These are phyloP conservation scores for Hygrophoropsis aurantiaca DNA, from an alignment of 768 basidiomycete genomes.

Conservation along the genomic window DNA sequence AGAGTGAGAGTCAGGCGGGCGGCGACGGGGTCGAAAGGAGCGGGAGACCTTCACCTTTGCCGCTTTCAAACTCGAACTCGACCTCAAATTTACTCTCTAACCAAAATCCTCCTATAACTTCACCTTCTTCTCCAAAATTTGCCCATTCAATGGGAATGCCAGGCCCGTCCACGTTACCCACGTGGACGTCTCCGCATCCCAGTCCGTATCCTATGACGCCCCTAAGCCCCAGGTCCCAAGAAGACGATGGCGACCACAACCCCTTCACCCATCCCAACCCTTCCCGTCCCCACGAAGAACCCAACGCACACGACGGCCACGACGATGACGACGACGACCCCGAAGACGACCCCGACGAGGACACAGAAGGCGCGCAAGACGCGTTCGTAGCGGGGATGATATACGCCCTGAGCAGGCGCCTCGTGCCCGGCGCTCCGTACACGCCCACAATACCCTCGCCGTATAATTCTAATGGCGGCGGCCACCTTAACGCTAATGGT, in stretches of 20 bases:
- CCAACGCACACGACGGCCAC: background rate
- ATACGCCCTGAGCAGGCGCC: slow-evolving; percentile 68
- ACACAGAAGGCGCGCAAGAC: slow-evolving; percentile 74
- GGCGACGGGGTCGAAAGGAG: slow-evolving; percentile 11
- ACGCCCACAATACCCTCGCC: slow-evolving; percentile 53
- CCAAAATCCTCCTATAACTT: too few relatives aligned
- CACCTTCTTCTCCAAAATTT: too few relatives aligned
- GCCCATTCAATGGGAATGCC: too few relatives aligned
- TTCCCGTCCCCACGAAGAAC: too few relatives aligned
- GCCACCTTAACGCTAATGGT: slow-evolving; percentile 7
- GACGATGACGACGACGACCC: slow-evolving; percentile 33
- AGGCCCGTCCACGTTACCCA: too few relatives aligned
- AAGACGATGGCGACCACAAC: too few relatives aligned
- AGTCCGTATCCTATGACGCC: too few relatives aligned
- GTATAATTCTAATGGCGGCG: slow-evolving; percentile 4
- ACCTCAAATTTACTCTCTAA: too few relatives aligned
- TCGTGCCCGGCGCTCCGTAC: slow-evolving; percentile 78
- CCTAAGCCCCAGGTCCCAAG: too few relatives aligned
- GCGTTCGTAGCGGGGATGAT: slow-evolving; percentile 90
- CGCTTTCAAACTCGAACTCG: too few relatives aligned
- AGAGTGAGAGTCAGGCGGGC: slow-evolving; percentile 24
- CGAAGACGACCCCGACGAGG: slow-evolving; percentile 62
- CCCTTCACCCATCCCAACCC: too few relatives aligned
- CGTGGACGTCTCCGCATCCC: too few relatives aligned
- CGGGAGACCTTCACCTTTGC: slow-evolving; percentile 23